These are phyloP conservation scores for Tolypocladium guangdongense DNA, from an alignment of 2,329 filamentous ascomycete genomes.

Conservation along the genomic window DNA sequence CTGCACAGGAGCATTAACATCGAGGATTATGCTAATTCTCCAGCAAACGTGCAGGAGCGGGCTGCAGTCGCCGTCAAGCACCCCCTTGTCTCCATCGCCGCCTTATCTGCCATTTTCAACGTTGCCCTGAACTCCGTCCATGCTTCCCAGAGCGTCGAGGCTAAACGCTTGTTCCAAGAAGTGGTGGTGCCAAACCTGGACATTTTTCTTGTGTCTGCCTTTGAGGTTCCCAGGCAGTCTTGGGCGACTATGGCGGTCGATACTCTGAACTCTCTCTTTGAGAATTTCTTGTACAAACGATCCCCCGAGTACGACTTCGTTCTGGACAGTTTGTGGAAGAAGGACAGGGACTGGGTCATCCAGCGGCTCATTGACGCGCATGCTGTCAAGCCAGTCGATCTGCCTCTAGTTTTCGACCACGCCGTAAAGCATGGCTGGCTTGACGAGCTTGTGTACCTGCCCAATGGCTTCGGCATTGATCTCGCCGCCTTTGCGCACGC, in stretches of 20 bases:
- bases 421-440: slow-evolving; percentile 76
- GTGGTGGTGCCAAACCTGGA: slow-evolving; percentile 64
- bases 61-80: slow-evolving; percentile 61
- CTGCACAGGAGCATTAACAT: slow-evolving; percentile 67
- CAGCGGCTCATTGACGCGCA: slow-evolving; percentile 73
- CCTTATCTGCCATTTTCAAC: slow-evolving; percentile 59
- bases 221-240: slow-evolving; percentile 60
- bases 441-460: slow-evolving; percentile 65
- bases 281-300: slow-evolving; percentile 71
- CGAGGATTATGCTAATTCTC: slow-evolving; percentile 41
- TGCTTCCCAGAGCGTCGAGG: slow-evolving; percentile 51
- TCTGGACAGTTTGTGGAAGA: slow-evolving; percentile 82
- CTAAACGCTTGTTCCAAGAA: slow-evolving; percentile 54
- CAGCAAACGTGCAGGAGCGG: slow-evolving; percentile 37
- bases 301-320: slow-evolving; percentile 77
- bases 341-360: slow-evolving; percentile 79
- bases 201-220: slow-evolving; percentile 68
- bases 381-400: slow-evolving; percentile 53
- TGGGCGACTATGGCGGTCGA: slow-evolving; percentile 68
- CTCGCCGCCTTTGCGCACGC: slow-evolving; percentile 78
- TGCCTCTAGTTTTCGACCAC: slow-evolving; percentile 42
- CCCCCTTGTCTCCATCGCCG: slow-evolving; percentile 79
- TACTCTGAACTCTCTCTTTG: slow-evolving; percentile 66
- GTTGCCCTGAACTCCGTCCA: slow-evolving; percentile 51
- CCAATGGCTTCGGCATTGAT: slow-evolving; percentile 79